A percentile compares a stretch with the other conserved stretches of the same genome.
Evolutionary conservation across 768 basidiomycete genomes (phyloP).

Genomic region (Cantharellus cinnabarinus): DNA sequence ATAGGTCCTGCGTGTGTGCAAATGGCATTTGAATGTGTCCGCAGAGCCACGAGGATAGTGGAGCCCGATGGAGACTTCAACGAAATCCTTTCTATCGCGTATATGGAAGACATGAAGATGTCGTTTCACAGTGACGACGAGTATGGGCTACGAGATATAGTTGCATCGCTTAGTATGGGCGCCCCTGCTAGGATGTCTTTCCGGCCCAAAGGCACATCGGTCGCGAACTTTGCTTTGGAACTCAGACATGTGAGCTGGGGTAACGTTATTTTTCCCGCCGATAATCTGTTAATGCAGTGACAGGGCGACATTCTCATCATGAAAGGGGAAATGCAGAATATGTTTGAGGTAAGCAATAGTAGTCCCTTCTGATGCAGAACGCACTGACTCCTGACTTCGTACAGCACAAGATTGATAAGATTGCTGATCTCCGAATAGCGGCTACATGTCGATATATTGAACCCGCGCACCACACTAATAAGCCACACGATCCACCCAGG

Average conservation of each 20-base stretch:
- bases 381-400: not conserved
- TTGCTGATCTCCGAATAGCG: not conserved
- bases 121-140: constrained; percentile 7
- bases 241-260: constrained; percentile 4
- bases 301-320: constrained; percentile 9
- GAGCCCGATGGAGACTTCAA: constrained; percentile 2
- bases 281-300: not conserved
- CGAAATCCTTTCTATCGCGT: constrained; percentile 6
- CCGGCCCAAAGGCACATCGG: not conserved
- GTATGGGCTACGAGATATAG: constrained; percentile 5
- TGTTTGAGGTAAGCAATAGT: constrained; percentile 4
- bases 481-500: too few relatives aligned
- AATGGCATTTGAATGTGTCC: not conserved
- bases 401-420: not conserved
- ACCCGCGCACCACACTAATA: not conserved
- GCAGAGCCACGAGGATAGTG: not conserved
- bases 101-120: constrained; percentile 2
- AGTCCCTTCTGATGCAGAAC: not conserved
- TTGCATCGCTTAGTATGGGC: constrained; percentile 8
- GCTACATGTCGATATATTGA: not conserved
- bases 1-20: not conserved
- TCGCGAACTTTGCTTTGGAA: not conserved
- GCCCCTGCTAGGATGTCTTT: constrained; percentile 5
- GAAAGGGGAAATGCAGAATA: constrained; percentile 5
- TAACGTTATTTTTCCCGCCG: not conserved